A percentile compares a stretch with the other conserved stretches of the same genome.
Evolutionary conservation across 2,329 filamentous ascomycete genomes (phyloP).

Genomic region (Cercospora zeina): DNA sequence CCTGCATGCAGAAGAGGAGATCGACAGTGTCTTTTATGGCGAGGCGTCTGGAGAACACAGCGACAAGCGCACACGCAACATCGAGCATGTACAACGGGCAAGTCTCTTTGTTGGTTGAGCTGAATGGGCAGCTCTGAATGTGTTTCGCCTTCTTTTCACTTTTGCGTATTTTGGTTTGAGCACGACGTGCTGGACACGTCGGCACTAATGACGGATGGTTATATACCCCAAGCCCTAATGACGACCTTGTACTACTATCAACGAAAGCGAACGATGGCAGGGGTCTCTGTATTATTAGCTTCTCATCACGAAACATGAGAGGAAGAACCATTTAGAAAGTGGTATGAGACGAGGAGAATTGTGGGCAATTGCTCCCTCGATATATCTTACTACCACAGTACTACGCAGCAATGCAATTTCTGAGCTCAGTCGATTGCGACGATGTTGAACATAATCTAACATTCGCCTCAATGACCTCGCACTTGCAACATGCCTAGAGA

Average conservation of each 20-base stretch:
- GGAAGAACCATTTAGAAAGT: not conserved
- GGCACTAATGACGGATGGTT: conserved; percentile 6
- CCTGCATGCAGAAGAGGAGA: not conserved
- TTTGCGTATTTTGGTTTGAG: conserved; percentile 2
- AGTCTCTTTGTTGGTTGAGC: conserved; percentile 1
- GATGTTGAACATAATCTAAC: too few relatives aligned
- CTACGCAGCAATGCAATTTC: not conserved
- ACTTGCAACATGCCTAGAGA: too few relatives aligned
- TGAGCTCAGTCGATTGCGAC: not conserved
- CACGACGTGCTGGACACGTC: conserved; percentile 20
- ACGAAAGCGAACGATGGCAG: conserved; percentile 4
- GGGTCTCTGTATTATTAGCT: conserved; percentile 6
- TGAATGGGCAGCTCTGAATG: conserved; percentile 4
- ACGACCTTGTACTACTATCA: conserved; percentile 15
- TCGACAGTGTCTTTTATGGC: not conserved
- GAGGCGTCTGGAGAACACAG: conserved; percentile 8
- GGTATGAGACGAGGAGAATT: not conserved
- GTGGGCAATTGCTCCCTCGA: not conserved
- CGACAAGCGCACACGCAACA: not conserved
- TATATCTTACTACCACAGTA: not conserved
- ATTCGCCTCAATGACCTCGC: too few relatives aligned
- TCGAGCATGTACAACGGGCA: conserved; percentile 9
- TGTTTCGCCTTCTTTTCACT: not conserved
- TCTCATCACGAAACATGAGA: not conserved
- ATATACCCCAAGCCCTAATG: conserved; percentile 19